A percentile compares a stretch with the other conserved stretches of the same genome.
Evolutionary conservation across 73 alveolate species (phyloP).

Genomic region (Blepharisma japonicum): DNA sequence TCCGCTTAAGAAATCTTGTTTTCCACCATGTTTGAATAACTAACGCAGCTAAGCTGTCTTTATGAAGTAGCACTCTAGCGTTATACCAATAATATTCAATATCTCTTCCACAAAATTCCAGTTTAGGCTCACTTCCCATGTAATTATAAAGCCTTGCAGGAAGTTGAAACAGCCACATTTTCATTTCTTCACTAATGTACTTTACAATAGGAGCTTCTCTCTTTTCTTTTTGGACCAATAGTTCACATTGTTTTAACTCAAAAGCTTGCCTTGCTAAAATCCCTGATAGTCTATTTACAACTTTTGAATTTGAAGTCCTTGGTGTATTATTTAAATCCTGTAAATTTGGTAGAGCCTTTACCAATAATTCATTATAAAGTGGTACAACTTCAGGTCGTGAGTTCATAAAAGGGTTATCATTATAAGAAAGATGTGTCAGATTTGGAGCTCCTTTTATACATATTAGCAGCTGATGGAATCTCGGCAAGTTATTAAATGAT

Average conservation of each 20-base stretch:
- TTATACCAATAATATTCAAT: slow-evolving; percentile 22
- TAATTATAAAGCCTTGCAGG: slow-evolving; percentile 13
- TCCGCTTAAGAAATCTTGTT: not conserved
- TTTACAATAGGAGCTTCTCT: not conserved
- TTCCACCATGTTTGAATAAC: slow-evolving; percentile 27
- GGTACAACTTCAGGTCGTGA: not conserved
- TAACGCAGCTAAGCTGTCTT: not conserved
- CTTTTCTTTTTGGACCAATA: not conserved
- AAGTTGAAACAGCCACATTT: not conserved
- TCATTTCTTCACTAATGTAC: not conserved
- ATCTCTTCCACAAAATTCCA: not conserved
- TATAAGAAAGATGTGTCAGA: not conserved
- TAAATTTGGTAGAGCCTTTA: not conserved
- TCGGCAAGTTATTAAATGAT: not conserved
- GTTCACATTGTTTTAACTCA: not conserved
- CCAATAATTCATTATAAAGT: slow-evolving; percentile 6
- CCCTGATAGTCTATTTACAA: not conserved
- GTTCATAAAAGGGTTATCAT: slow-evolving; percentile 15
- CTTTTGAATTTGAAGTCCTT: not conserved
- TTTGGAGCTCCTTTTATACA: not conserved
- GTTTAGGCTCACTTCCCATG: not conserved
- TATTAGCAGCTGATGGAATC: not conserved
- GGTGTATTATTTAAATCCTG: not conserved
- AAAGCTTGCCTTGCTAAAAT: not conserved
- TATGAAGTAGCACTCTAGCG: not conserved